These are phyloP conservation scores for Odonthalia washingtoniensis DNA, from an alignment of 31 red algal genomes.

Conservation along the genomic window DNA sequence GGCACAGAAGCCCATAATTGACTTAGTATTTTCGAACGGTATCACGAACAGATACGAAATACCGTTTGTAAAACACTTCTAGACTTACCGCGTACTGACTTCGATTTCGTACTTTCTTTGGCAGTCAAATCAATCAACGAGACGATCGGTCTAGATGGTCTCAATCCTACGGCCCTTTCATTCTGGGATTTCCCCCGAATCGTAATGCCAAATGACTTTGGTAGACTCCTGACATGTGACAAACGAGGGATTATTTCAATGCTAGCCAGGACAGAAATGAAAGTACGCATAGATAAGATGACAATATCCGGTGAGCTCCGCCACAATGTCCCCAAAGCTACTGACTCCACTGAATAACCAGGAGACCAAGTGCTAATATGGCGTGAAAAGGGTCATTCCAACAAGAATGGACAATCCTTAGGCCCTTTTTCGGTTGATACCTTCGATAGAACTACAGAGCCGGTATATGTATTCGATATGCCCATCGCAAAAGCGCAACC, in stretches of 20 bases:
- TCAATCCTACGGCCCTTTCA: slow-evolving; percentile 15
- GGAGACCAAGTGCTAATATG: slow-evolving; percentile 10
- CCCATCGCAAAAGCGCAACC: too few species aligned
- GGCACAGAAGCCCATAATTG: slow-evolving; percentile 3
- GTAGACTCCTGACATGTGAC: too few species aligned
- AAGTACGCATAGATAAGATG: not conserved
- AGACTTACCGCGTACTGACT: not conserved
- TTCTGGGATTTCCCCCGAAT: slow-evolving; percentile 18
- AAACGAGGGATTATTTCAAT: too few species aligned
- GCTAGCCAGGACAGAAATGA: too few species aligned
- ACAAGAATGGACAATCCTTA: not conserved
- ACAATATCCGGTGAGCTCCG: not conserved
- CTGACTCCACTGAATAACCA: not conserved
- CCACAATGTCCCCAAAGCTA: not conserved
- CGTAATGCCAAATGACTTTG: not conserved
- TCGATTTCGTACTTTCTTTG: not conserved
- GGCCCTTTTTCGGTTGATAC: too few species aligned
- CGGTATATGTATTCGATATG: too few species aligned
- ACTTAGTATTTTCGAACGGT: slow-evolving; percentile 25
- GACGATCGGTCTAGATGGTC: slow-evolving; percentile 19
- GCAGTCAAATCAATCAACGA: slow-evolving; percentile 45
- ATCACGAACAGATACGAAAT: too few species aligned
- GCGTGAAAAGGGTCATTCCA: not conserved
- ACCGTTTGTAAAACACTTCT: slow-evolving; percentile 16
- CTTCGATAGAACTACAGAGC: too few species aligned